Evolutionary conservation across 2,329 filamentous ascomycete genomes (phyloP), one percentile per base, ranked within the genome.

Genomic region (Myriangium duriaei): DNA sequence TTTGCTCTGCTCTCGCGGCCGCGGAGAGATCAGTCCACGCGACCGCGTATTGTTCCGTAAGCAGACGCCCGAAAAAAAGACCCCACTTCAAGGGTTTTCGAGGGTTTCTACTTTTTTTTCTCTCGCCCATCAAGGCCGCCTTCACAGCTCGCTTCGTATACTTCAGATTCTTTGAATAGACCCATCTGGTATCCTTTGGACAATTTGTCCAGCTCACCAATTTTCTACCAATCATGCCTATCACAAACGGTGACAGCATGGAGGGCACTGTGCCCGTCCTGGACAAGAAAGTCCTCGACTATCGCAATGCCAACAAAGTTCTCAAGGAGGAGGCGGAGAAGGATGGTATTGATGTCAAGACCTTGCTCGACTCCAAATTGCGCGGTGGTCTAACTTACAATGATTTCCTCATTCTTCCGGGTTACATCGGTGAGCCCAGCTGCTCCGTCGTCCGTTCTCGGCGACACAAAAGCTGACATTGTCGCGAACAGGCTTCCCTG

Each of bases 311-410:
- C 47, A 65, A 87, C 47, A 79, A 92, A 56, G 65, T 87, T 49
- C 73, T 96, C 60, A 64, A 63, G 43, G 76, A 88, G 56, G 95
- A 94, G 63, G 59, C 78, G 49, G 71, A 72, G 59, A 71, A 68
- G 51, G 91, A 98, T 75, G 91, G 91, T 43, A 79, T 98, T 52
- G 76, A 85, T 58, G 76, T 92, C 54, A 70, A 85, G 56, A 79
- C 85, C 47, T 72, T 98, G 52, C 76, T 96, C 60, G 82, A 98
- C 68, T 87, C 88, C 49, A 81, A 81, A 67, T 81, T 79, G 63
- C 83, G 87, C 56, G 91, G 91, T 45, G 91, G 91, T 54, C 72
- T 98, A 56, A 96, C 88, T 42, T 98, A 95, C 74, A 98, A 98
- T 64, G 91, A 98, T 65, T 98, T 98, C 69, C 77, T 98, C 46